Evolutionary conservation across 306 rosid genomes (phyloP), one percentile per base, ranked within the genome.

Genomic region (Urtica urens): DNA sequence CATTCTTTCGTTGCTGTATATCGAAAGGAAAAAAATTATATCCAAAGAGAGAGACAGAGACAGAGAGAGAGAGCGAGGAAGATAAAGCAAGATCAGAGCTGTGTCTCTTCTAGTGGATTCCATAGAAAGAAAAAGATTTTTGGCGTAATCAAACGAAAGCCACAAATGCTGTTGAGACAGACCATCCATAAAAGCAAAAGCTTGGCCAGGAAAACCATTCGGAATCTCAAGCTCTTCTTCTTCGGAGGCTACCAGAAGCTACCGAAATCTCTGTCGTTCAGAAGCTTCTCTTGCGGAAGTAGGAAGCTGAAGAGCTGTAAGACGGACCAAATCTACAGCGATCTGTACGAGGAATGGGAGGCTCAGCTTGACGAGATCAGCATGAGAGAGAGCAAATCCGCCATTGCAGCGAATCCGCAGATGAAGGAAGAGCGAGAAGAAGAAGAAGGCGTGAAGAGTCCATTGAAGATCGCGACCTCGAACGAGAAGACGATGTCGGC

Each of bases 291-390:
- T 58, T 64, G 86, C 52, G 65, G 65, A 6, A 55, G 61, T 22
- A 61, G 60, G 63, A 69, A 70, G 33, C 69, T 56, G 56, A 60
- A 56, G 37, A 62, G 55, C 45, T 71, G 52, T 54, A 64, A 64
- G 30, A 63, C 71, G 10, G 83, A 79, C 37, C 63, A 68, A 23
- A 62, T 79, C 49, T 82, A 82, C 71, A 53, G 59, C 10, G 82
- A 76, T 64, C 75, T 77, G 13, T 77, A 77, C 22, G 94, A 92
- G 60, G 75, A 81, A 37, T 65, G 75, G 83, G 86, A 81, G 45
- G 46, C 82, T 62, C 78, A 71, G 23, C 67, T 76, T 6, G 56
- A 55, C 50, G 64, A 64, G 57, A 49, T 59, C 7, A 66, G 58
- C 27, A 68, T 53, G 78, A 33, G 25, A 51, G 66, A 61, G 33